Evolutionary conservation across 805 yeast genomes (phyloP).

Genomic region (Limtongia smithiae): DNA sequence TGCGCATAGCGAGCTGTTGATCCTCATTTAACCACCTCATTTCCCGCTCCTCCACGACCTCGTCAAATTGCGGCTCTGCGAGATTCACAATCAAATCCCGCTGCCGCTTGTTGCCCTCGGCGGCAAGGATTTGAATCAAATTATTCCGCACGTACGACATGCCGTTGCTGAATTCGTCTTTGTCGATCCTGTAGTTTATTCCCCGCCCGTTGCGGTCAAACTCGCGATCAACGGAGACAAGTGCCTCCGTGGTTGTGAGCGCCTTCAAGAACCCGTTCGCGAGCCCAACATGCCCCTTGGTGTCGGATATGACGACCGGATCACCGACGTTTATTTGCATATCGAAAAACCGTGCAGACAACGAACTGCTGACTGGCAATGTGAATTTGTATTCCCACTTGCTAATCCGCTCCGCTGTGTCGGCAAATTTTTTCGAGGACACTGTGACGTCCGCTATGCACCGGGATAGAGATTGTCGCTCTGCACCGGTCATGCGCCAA

Average conservation of each 20-base stretch:
- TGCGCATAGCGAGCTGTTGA: conserved; percentile 65
- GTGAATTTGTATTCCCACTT: conserved; percentile 7
- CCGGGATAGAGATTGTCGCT: conserved; percentile 63
- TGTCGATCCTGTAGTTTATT: conserved; percentile 65
- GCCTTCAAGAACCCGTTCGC: conserved; percentile 57
- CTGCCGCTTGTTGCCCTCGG: conserved; percentile 45
- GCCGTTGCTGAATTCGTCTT: conserved; percentile 71
- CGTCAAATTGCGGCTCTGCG: conserved; percentile 45
- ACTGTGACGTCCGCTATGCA: conserved; percentile 50
- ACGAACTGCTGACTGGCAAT: no score
- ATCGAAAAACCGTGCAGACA: conserved; percentile 32
- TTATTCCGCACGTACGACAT: conserved; percentile 75
- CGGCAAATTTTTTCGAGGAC: background rate
- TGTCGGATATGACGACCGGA: conserved; percentile 72
- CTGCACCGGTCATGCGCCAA: conserved; percentile 59
- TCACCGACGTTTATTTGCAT: conserved; percentile 59
- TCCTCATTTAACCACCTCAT: conserved; percentile 62
- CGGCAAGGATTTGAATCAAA: conserved; percentile 60
- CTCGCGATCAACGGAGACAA: conserved; percentile 53
- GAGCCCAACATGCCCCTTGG: conserved; percentile 69
- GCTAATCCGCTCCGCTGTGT: conserved; percentile 2
- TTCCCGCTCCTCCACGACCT: no score
- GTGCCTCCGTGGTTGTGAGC: conserved; percentile 45
- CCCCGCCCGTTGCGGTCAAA: conserved; percentile 34
- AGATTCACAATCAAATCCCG: conserved; percentile 54